These are phyloP conservation scores for Penicillium sumatraense DNA, from an alignment of 2,329 filamentous ascomycete species.

Conservation along the genomic window DNA sequence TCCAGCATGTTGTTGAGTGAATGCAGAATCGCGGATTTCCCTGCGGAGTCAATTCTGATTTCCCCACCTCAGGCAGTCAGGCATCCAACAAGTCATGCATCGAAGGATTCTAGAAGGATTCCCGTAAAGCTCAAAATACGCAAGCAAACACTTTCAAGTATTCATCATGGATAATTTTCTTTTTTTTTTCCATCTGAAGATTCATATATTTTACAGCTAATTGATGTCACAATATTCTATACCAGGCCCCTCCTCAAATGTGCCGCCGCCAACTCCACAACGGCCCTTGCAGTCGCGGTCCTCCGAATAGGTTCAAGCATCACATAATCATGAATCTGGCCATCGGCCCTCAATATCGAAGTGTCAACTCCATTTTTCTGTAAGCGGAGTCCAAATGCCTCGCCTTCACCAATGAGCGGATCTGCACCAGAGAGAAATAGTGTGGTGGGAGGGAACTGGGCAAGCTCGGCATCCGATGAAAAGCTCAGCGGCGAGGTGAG, in stretches of 20 bases:
- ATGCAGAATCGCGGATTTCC: slow-evolving; percentile 6
- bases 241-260: slow-evolving; percentile 18
- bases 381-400: slow-evolving; percentile 11
- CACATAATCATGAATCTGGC: slow-evolving; percentile 16
- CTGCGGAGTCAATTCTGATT: slow-evolving; percentile 19
- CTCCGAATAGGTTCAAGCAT: slow-evolving; percentile 13
- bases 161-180: neutral
- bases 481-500: slow-evolving; percentile 8
- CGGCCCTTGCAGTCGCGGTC: slow-evolving; percentile 9
- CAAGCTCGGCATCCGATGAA: slow-evolving; percentile 4
- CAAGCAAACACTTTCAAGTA: neutral
- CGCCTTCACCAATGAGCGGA: slow-evolving; percentile 12
- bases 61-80: slow-evolving; percentile 25
- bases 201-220: no score
- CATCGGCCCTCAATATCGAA: slow-evolving; percentile 12
- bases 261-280: slow-evolving; percentile 10
- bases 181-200: neutral
- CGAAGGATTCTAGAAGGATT: neutral
- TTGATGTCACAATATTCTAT: no score
- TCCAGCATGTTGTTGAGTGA: slow-evolving; percentile 11
- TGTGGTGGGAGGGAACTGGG: slow-evolving; percentile 12
- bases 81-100: slow-evolving; percentile 8
- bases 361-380: slow-evolving; percentile 15
- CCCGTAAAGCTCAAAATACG: neutral
- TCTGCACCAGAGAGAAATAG: slow-evolving; percentile 10